Percentiles rank a stretch among this genome's conserved stretches.
Evolutionary conservation across 2,329 filamentous ascomycete genomes (phyloP).

Genomic region (Chaetomium sp.): DNA sequence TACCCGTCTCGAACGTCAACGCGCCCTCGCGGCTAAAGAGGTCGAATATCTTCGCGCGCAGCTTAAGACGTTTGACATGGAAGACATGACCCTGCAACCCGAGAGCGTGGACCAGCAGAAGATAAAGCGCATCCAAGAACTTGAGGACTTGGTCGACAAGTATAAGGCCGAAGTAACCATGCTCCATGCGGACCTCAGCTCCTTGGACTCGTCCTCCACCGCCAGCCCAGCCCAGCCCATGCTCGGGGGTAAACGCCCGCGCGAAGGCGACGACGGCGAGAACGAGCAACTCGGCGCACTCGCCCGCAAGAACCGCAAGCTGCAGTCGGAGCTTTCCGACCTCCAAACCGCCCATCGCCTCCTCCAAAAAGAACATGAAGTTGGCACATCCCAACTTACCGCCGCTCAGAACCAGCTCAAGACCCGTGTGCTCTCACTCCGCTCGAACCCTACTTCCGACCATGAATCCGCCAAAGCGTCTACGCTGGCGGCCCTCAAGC

Average conservation of each 20-base stretch:
- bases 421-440: conserved; percentile 77
- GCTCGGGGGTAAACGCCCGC: conserved; percentile 57
- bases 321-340: conserved; percentile 70
- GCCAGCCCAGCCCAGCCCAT: conserved; percentile 29
- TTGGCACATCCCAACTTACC: conserved; percentile 65
- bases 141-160: conserved; percentile 79
- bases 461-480: conserved; percentile 76
- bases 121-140: conserved; percentile 64
- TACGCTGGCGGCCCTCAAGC: conserved; percentile 68
- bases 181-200: conserved; percentile 67
- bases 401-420: conserved; percentile 59
- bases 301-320: conserved; percentile 76
- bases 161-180: conserved; percentile 76
- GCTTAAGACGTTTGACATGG: conserved; percentile 77
- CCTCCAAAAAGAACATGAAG: conserved; percentile 68
- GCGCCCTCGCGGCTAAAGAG: conserved; percentile 79
- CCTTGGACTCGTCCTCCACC: conserved; percentile 44
- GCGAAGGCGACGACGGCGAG: conserved; percentile 50
- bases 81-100: conserved; percentile 80
- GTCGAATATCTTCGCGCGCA: conserved; percentile 91
- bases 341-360: conserved; percentile 64
- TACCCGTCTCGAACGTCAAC: conserved; percentile 76
- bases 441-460: conserved; percentile 86
- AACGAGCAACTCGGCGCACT: conserved; percentile 75
- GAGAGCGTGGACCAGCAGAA: conserved; percentile 73